Evolutionary conservation across 345 rosid species (phyloP).

Genomic region (Hirschfeldia incana): DNA sequence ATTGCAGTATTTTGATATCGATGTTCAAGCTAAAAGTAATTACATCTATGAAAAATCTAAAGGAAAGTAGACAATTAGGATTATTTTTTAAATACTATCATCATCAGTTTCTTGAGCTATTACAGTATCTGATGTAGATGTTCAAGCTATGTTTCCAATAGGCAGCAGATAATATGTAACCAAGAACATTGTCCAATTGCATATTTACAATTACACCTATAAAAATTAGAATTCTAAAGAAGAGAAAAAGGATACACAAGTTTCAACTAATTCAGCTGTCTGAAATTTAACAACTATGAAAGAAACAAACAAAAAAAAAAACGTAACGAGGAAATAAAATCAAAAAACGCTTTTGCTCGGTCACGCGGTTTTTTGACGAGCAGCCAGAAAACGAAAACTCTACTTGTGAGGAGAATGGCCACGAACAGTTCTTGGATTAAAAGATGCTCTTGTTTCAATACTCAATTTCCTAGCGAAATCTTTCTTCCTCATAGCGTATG

Average conservation of each 20-base stretch:
- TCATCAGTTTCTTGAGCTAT: neutral
- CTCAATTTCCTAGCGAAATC: conserved; percentile 44
- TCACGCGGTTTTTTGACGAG: conserved; percentile 30
- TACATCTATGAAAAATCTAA: no score
- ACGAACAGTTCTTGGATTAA: conserved; percentile 40
- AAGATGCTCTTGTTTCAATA: conserved; percentile 34
- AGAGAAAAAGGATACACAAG: neutral
- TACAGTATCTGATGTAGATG: neutral
- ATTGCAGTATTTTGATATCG: no score
- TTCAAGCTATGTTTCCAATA: neutral
- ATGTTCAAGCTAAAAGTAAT: no score
- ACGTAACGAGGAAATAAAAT: neutral
- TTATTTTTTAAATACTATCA: neutral
- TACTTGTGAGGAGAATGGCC: conserved; percentile 18
- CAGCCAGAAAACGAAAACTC: conserved; percentile 28
- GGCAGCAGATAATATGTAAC: neutral
- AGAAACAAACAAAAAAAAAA: conserved; percentile 7
- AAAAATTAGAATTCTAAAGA: neutral
- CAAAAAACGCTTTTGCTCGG: conserved; percentile 3
- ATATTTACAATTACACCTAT: conserved; percentile 4
- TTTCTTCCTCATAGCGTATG: conserved; percentile 48
- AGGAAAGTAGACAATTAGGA: neutral
- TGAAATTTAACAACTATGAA: conserved; percentile 29
- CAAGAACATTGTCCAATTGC: neutral
- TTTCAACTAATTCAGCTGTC: conserved; percentile 28